Conservation (phyloP, 441 rosid species). For the Kokia cookei region DNA sequence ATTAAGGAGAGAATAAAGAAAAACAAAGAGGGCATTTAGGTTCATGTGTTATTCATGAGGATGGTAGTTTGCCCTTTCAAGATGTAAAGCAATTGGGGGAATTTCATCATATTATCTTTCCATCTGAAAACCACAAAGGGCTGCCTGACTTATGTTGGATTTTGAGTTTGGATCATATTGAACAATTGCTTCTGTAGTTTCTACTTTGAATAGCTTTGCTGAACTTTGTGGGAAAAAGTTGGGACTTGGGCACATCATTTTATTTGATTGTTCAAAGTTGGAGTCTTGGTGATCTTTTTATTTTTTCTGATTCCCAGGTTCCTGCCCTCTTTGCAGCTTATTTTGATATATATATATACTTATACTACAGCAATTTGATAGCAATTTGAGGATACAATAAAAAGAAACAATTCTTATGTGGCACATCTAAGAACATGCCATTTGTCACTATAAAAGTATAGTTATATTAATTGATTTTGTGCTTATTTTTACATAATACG, state of each 20-base stretch:
- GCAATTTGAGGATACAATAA: too few species aligned
- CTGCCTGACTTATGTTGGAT: slow-evolving; percentile 1
- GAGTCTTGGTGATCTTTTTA: neutral
- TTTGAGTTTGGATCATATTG: slow-evolving; percentile 13
- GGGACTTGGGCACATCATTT: too few species aligned
- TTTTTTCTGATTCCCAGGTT: neutral
- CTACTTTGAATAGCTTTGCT: slow-evolving; percentile 8
- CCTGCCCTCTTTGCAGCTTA: neutral
- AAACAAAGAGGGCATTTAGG: neutral
- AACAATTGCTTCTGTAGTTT: neutral
- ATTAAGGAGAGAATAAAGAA: neutral
- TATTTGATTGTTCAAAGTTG: neutral
- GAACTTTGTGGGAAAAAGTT: neutral
- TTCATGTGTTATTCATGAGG: neutral
- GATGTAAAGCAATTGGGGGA: neutral
- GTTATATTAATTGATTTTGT: too few species aligned
- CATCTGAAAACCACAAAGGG: neutral
- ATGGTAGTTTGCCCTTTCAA: neutral
- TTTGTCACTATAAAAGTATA: too few species aligned
- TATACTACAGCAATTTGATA: too few species aligned
- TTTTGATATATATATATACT: neutral
- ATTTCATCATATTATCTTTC: neutral
- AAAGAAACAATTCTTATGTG: too few species aligned
- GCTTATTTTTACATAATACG: too few species aligned
- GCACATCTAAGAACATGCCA: too few species aligned